Evolutionary conservation across 495 filamentous ascomycete species (phyloP).

Genomic region (Penicillium canescens): DNA sequence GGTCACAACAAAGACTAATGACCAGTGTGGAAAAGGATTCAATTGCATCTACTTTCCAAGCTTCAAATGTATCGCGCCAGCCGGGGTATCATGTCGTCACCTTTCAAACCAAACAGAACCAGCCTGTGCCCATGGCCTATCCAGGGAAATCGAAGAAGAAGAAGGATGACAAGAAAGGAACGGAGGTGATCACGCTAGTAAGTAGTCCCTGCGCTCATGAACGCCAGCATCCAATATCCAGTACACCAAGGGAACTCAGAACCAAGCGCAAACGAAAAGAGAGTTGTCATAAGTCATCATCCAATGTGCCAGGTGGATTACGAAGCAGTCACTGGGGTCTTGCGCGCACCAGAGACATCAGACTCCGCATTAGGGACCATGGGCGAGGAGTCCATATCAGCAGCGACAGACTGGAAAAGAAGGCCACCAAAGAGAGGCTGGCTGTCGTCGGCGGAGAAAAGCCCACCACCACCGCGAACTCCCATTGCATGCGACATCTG

Average conservation of each 20-base stretch:
- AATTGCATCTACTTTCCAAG: constrained; percentile 9
- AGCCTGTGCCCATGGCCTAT: constrained; percentile 15
- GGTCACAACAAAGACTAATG: neutral
- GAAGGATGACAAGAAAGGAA: constrained; percentile 3
- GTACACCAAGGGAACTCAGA: constrained; percentile 4
- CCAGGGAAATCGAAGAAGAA: constrained; percentile 5
- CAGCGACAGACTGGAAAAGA: constrained; percentile 34
- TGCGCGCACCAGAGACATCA: constrained; percentile 23
- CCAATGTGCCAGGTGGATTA: constrained; percentile 1
- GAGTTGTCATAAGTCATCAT: constrained; percentile 21
- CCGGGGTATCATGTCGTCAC: constrained; percentile 33
- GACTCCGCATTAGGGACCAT: constrained; percentile 20
- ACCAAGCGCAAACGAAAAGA: neutral
- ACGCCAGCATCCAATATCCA: constrained; percentile 18
- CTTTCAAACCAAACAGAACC: constrained; percentile 21
- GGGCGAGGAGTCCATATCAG: constrained; percentile 25
- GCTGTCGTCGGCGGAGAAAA: constrained; percentile 45
- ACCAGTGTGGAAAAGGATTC: neutral
- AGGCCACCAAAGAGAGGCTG: constrained; percentile 31
- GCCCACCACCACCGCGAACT: constrained; percentile 41
- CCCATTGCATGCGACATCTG: constrained; percentile 77
- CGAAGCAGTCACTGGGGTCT: constrained; percentile 18
- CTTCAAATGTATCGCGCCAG: constrained; percentile 12
- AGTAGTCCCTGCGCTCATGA: constrained; percentile 7
- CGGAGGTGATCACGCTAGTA: constrained; percentile 5